Percentiles rank a stretch among this genome's conserved stretches.
Conservation (phyloP, 345 rosid genomes). For the Mallotus nudiflorus region DNA sequence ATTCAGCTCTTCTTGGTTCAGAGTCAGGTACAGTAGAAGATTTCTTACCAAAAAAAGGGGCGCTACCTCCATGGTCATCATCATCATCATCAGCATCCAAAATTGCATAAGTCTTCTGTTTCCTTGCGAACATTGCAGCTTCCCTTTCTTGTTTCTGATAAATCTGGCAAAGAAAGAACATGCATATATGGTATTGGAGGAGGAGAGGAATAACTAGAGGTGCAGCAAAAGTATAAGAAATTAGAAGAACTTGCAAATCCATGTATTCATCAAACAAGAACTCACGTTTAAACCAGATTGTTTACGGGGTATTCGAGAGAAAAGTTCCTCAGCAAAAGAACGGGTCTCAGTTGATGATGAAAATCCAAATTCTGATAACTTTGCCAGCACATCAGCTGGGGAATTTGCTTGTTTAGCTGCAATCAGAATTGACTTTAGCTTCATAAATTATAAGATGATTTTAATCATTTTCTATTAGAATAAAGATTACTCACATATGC, state of each 20-base stretch:
- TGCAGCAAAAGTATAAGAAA: neutral
- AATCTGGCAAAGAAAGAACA: slow-evolving; percentile 37
- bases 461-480: neutral
- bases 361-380: slow-evolving; percentile 54
- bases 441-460: neutral
- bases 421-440: slow-evolving; percentile 8
- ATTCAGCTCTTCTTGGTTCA: slow-evolving; percentile 46
- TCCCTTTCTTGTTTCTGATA: slow-evolving; percentile 86
- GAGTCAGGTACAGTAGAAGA: slow-evolving; percentile 32
- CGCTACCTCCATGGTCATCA: slow-evolving; percentile 32
- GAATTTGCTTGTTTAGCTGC: slow-evolving; percentile 79
- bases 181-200: neutral
- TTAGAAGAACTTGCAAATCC: neutral
- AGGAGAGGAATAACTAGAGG: neutral
- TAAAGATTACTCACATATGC: slow-evolving; percentile 45
- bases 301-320: slow-evolving; percentile 56
- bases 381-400: slow-evolving; percentile 47
- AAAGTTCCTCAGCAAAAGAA: slow-evolving; percentile 58
- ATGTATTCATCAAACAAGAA: slow-evolving; percentile 16
- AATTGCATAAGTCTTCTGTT: slow-evolving; percentile 62
- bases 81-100: slow-evolving; percentile 74
- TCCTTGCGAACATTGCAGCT: slow-evolving; percentile 75
- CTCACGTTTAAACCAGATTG: slow-evolving; percentile 53
- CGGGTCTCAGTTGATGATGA: slow-evolving; percentile 52
- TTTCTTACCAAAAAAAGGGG: slow-evolving; percentile 26